Evolutionary conservation across 1,139 yeast species (phyloP), one percentile per base, ranked within the genome.

Genomic region (Arxiozyma telluris): DNA sequence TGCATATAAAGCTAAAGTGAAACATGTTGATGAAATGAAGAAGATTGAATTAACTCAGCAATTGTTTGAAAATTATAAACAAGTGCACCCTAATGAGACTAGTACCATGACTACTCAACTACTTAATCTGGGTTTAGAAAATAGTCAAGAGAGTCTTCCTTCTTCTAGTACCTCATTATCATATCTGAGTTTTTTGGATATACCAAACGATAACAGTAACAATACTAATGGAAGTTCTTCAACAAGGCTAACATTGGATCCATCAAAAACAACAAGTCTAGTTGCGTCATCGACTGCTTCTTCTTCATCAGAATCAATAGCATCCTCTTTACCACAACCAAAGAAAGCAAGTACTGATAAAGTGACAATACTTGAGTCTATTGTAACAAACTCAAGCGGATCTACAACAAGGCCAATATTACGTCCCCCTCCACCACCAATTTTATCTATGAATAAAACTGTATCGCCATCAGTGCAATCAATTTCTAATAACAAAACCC

Each of bases 1-100:
- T 1, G 79, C 88, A 0, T 89, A 83, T 64, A 70, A 75, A 46
- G 79, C 87, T 21, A 76, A 71, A 48, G 86, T 86, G 43, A 82
- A 81, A 61, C 78, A 85, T 54, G 76, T 89, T 42, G 84, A 89
- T 66, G 82, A 83, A 52, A 70, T 69, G 1, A 69, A 74, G 47
- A 84, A 81, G 64, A 72, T 75, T 52, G 72, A 73, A 39, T 70
- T 84, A 52, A 73, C 81, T 21, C 75, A 75, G 53, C 75, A 79
- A 50, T 68, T 85, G 51, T 79, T 82, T 60, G 75, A 76, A 43
- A 75, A 72, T 46, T 84, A 78, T 64, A 81, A 73, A 54, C 55
- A 53, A 15, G 53, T 58, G 9, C 66, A 66, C 53, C 70, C 69
- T 7, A 63, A 65, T 38, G 50, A 60, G 54, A 52, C 59, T 59